Conservation (phyloP, 1,284 basidiomycete species). For the Malassezia cuniculi region DNA sequence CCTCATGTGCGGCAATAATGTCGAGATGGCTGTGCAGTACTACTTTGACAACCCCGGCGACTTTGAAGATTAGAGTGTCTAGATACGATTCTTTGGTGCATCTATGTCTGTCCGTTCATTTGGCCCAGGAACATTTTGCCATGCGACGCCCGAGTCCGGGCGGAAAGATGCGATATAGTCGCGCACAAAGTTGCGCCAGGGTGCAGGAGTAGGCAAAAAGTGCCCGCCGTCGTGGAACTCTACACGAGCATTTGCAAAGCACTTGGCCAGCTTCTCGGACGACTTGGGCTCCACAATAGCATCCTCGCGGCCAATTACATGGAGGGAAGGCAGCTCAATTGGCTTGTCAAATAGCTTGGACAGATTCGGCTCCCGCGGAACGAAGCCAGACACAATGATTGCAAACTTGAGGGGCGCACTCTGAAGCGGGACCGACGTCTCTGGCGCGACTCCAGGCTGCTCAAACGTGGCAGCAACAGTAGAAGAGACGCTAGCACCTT, state of each 20-base stretch:
- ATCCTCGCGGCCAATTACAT: slow-evolving; percentile 24
- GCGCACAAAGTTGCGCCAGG: slow-evolving; percentile 32
- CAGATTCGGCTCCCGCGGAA: slow-evolving; percentile 21
- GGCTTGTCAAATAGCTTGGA: slow-evolving; percentile 26
- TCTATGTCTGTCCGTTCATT: background rate
- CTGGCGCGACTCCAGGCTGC: slow-evolving; percentile 24
- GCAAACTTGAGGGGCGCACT: slow-evolving; percentile 30
- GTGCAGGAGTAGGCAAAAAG: slow-evolving; percentile 34
- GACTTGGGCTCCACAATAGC: slow-evolving; percentile 13
- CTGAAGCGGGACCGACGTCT: slow-evolving; percentile 16
- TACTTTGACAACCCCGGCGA: slow-evolving; percentile 31
- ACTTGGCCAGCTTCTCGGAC: slow-evolving; percentile 28
- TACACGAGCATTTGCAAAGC: slow-evolving; percentile 27
- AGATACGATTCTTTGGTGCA: background rate
- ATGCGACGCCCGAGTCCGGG: background rate
- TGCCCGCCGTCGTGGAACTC: slow-evolving; percentile 42
- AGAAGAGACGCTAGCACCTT: slow-evolving; percentile 31
- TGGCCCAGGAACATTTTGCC: slow-evolving; percentile 5
- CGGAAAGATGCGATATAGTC: slow-evolving; percentile 29
- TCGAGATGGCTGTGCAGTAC: slow-evolving; percentile 44
- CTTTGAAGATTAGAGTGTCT: slow-evolving; percentile 16
- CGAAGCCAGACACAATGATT: slow-evolving; percentile 38
- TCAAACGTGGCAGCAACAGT: slow-evolving; percentile 36
- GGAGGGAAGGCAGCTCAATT: slow-evolving; percentile 32
- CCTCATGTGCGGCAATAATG: slow-evolving; percentile 43